Conservation (phyloP, 108 stramenopile genomes). For the Parietichytrium sp. region DNA sequence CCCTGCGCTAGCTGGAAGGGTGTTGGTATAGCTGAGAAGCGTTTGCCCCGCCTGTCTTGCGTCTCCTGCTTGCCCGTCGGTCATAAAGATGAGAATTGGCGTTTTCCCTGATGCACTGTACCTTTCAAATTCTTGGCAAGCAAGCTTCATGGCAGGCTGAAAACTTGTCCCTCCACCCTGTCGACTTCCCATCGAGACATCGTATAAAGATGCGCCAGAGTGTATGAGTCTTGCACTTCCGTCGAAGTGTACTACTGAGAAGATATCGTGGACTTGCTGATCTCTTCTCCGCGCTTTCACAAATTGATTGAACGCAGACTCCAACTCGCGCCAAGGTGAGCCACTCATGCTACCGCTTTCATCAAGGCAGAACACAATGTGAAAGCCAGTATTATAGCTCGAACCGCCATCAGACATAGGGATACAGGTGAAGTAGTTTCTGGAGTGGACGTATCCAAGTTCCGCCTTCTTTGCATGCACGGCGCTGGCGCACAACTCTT, state of each 20-base stretch:
- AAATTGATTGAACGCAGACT: not conserved
- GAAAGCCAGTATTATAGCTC: too few species aligned
- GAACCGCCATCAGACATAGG: constrained; percentile 2
- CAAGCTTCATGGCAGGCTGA: not conserved
- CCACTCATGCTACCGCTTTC: not conserved
- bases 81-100: not conserved
- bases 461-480: not conserved
- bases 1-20: not conserved
- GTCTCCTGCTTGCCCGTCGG: not conserved
- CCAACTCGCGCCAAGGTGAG: not conserved
- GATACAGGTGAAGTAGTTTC: not conserved
- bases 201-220: not conserved
- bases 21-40: not conserved
- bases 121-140: not conserved
- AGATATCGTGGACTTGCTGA: not conserved
- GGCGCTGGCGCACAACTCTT: not conserved
- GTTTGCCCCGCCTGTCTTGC: not conserved
- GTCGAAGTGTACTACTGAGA: not conserved
- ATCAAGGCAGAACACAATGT: constrained; percentile 25
- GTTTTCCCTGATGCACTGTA: not conserved
- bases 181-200: not conserved
- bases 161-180: not conserved
- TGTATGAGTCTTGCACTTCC: not conserved
- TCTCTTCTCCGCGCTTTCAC: not conserved
- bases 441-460: not conserved